A percentile compares a stretch with the other conserved stretches of the same genome.
These are phyloP conservation scores for Irineochytrium annulatum DNA, from an alignment of 192 early-diverging fungal species.

Conservation along the genomic window DNA sequence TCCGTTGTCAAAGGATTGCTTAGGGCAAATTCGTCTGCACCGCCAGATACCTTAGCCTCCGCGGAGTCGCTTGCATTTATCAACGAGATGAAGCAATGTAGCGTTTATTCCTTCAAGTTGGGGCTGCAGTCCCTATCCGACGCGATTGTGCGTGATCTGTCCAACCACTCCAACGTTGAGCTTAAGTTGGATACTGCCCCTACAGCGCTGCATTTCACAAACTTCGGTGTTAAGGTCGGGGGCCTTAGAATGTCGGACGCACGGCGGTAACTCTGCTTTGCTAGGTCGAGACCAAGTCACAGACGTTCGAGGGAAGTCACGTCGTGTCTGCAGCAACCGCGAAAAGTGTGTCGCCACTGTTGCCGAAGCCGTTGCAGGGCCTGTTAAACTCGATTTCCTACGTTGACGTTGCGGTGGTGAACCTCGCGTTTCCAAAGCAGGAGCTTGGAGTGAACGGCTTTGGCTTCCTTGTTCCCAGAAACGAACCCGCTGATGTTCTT, in stretches of 20 bases:
- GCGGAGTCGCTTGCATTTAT: slow-evolving; percentile 53
- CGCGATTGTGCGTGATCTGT: slow-evolving; percentile 51
- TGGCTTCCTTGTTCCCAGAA: slow-evolving; percentile 81
- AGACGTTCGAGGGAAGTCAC: too few relatives aligned
- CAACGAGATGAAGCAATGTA: slow-evolving; percentile 52
- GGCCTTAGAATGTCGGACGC: too few relatives aligned
- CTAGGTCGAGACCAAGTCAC: too few relatives aligned
- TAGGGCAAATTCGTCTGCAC: neutral
- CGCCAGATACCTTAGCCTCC: neutral
- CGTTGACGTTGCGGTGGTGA: slow-evolving; percentile 80
- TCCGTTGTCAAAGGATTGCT: slow-evolving; percentile 27
- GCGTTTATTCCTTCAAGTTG: slow-evolving; percentile 78
- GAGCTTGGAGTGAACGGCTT: slow-evolving; percentile 74
- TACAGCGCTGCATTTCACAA: too few relatives aligned
- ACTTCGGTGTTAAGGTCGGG: too few relatives aligned
- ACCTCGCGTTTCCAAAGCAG: slow-evolving; percentile 60
- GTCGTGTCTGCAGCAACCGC: too few relatives aligned
- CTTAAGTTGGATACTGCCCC: too few relatives aligned
- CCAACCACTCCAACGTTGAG: slow-evolving; percentile 33
- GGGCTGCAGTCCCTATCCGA: slow-evolving; percentile 72
- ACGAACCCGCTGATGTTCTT: slow-evolving; percentile 53
- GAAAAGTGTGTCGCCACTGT: too few relatives aligned
- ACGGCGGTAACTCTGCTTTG: too few relatives aligned
- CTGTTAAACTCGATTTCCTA: slow-evolving; percentile 61
- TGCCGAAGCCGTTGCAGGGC: slow-evolving; percentile 10